A percentile compares a stretch with the other conserved stretches of the same genome.
Evolutionary conservation across 192 early-diverging fungal species (phyloP).

Genomic region (Oehlia diaphana): DNA sequence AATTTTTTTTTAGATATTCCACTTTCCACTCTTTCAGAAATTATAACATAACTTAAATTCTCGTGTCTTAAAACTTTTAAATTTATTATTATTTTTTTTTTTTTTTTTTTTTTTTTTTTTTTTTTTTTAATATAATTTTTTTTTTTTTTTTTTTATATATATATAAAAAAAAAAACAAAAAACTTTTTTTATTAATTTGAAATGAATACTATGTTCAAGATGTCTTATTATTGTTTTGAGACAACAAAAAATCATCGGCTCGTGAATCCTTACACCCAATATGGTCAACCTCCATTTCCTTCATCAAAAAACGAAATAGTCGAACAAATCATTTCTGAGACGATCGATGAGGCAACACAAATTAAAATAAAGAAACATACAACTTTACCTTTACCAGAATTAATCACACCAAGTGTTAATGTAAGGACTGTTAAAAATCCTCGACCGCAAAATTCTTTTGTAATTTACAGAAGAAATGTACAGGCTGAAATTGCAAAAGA

Average conservation of each 20-base stretch:
- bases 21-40: too few species aligned
- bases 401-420: conserved; percentile 22
- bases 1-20: too few species aligned
- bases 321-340: conserved; percentile 11
- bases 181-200: neutral
- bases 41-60: too few species aligned
- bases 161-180: too few species aligned
- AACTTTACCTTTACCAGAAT: conserved; percentile 17
- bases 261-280: neutral
- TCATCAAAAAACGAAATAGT: conserved; percentile 18
- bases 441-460: conserved; percentile 26
- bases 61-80: too few species aligned
- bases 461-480: conserved; percentile 20
- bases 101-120: too few species aligned
- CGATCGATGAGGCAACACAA: neutral
- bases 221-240: conserved; percentile 23
- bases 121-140: too few species aligned
- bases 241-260: conserved; percentile 7
- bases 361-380: conserved; percentile 21
- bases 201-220: conserved; percentile 12
- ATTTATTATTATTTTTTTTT: too few species aligned
- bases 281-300: conserved; percentile 3
- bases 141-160: too few species aligned
- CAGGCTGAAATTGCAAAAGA: conserved; percentile 24
- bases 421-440: conserved; percentile 20